A percentile compares a stretch with the other conserved stretches of the same genome.
Conservation (phyloP, 2,329 filamentous ascomycete species). For the Fusarium tjaetaba region DNA sequence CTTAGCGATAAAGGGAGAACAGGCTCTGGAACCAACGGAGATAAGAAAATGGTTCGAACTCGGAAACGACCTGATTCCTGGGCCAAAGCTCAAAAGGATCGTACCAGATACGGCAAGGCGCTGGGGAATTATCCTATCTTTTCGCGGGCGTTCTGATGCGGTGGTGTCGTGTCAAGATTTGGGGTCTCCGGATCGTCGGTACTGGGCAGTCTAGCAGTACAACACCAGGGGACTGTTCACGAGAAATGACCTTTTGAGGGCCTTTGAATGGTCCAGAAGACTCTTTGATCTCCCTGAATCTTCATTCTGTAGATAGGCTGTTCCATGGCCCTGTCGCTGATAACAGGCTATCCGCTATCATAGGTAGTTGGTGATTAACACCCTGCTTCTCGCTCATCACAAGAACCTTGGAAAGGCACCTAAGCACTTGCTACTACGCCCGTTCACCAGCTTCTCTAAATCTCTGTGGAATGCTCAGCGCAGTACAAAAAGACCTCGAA, state of each 20-base stretch:
- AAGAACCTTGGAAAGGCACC: background rate
- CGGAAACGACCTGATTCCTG: background rate
- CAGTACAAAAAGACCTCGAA: background rate
- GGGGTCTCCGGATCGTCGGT: background rate
- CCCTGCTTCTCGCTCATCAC: background rate
- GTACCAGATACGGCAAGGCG: conserved; percentile 5
- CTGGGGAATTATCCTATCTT: conserved; percentile 23
- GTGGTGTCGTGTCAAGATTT: conserved; percentile 17
- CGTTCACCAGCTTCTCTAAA: background rate
- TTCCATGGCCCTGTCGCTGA: background rate
- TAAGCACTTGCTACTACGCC: conserved; percentile 17
- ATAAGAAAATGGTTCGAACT: conserved; percentile 24
- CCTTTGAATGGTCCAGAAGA: background rate
- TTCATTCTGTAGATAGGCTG: background rate
- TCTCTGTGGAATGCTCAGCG: conserved; percentile 17
- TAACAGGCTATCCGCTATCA: background rate
- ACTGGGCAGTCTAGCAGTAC: background rate
- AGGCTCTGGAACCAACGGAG: conserved; percentile 9
- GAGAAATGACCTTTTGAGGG: background rate
- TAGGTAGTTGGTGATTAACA: background rate
- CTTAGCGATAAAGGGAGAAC: conserved; percentile 20
- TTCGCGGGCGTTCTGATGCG: conserved; percentile 12
- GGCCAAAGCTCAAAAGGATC: background rate
- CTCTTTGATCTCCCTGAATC: background rate
- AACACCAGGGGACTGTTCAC: background rate